Evolutionary conservation across 805 yeast genomes (phyloP).

Genomic region (Metschnikowia continentalis): DNA sequence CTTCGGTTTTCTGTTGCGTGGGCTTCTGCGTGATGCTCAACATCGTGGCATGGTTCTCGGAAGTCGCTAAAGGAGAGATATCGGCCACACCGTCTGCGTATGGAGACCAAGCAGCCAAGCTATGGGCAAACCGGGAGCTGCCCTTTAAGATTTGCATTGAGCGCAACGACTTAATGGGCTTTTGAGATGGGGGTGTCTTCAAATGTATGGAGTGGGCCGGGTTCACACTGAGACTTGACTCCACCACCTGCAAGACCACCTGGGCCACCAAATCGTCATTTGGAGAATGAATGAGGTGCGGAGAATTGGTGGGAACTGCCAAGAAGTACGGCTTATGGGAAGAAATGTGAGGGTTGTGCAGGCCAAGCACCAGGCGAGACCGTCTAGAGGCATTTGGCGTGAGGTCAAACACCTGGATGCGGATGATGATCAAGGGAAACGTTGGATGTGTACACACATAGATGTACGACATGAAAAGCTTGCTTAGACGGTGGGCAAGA

Average conservation of each 20-base stretch:
- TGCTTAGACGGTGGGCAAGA: constrained; percentile 45
- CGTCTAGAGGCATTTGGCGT: constrained; percentile 11
- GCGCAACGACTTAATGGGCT: constrained; percentile 43
- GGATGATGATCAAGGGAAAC: constrained; percentile 53
- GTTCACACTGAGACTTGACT: constrained; percentile 45
- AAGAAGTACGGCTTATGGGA: constrained; percentile 62
- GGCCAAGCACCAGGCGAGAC: not conserved
- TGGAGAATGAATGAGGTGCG: constrained; percentile 58
- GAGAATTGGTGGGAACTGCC: constrained; percentile 64
- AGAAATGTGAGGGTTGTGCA: constrained; percentile 37
- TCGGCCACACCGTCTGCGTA: constrained; percentile 70
- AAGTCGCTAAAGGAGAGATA: constrained; percentile 53
- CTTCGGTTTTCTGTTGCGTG: constrained; percentile 11
- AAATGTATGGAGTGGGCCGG: constrained; percentile 40
- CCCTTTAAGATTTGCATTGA: constrained; percentile 59
- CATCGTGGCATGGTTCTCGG: constrained; percentile 39
- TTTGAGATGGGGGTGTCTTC: constrained; percentile 34
- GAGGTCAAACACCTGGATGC: constrained; percentile 67
- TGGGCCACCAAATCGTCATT: constrained; percentile 41
- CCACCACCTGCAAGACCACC: constrained; percentile 58
- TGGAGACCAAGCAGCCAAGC: constrained; percentile 69
- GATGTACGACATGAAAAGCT: constrained; percentile 57
- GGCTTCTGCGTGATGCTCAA: constrained; percentile 5
- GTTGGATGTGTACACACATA: constrained; percentile 64
- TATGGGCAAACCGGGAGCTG: constrained; percentile 53